Evolutionary conservation across 148 eudicot species (phyloP).

Genomic region (Pharnaceum exiguum): DNA sequence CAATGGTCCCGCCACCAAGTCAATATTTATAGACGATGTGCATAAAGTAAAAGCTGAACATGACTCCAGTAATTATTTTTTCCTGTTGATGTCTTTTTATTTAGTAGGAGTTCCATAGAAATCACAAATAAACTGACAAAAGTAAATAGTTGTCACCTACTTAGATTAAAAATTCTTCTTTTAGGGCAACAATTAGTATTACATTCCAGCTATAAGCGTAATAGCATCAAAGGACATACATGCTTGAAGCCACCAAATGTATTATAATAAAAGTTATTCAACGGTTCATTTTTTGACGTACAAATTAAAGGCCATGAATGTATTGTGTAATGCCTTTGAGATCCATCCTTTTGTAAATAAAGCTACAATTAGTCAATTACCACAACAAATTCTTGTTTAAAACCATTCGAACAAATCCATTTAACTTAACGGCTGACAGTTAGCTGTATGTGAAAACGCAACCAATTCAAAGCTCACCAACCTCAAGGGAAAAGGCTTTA

Average conservation of each 20-base stretch:
- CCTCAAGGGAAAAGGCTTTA: too few relatives aligned
- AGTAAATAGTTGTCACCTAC: slow-evolving; percentile 12
- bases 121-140: neutral
- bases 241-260: neutral
- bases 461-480: too few relatives aligned
- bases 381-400: too few relatives aligned
- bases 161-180: slow-evolving; percentile 17
- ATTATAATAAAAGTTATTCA: neutral
- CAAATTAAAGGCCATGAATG: too few relatives aligned
- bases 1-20: slow-evolving; percentile 18
- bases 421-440: too few relatives aligned
- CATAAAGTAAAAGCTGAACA: slow-evolving; percentile 26
- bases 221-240: neutral
- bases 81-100: neutral
- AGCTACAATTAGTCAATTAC: too few relatives aligned
- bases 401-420: too few relatives aligned
- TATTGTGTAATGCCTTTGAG: too few relatives aligned
- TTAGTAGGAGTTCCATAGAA: neutral
- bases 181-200: neutral
- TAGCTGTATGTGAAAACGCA: too few relatives aligned
- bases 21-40: slow-evolving; percentile 15
- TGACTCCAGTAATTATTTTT: slow-evolving; percentile 9
- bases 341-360: too few relatives aligned
- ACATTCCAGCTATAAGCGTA: neutral
- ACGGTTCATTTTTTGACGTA: neutral